Conservation (phyloP, 805 yeast genomes). For the Saccharomyces jurei region DNA sequence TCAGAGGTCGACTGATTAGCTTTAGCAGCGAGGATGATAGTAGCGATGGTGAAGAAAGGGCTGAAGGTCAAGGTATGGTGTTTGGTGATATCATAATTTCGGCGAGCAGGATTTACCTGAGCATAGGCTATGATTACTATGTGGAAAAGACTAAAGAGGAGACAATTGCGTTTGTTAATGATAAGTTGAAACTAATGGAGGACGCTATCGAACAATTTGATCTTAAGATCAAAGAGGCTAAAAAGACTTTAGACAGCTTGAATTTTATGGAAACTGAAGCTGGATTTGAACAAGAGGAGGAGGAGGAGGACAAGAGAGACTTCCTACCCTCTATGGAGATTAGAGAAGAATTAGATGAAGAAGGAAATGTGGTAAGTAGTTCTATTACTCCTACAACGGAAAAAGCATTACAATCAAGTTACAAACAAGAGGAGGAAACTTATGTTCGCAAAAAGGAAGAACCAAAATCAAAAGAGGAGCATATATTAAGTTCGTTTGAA, state of each 20-base stretch:
- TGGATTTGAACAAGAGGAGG: conserved; percentile 1
- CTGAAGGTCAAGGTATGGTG: conserved; percentile 16
- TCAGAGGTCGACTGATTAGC: conserved; percentile 10
- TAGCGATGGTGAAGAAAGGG: conserved; percentile 4
- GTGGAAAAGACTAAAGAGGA: conserved; percentile 22
- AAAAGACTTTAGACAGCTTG: conserved; percentile 26
- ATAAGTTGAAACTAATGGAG: conserved; percentile 23
- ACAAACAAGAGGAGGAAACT: neutral
- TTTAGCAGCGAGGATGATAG: conserved; percentile 3
- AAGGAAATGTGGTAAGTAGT: conserved; percentile 57
- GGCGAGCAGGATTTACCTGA: conserved; percentile 17
- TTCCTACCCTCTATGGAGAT: conserved; percentile 72
- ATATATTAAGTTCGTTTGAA: conserved; percentile 5
- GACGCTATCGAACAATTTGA: conserved; percentile 37
- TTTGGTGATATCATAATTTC: conserved; percentile 28
- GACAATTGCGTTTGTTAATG: conserved; percentile 18
- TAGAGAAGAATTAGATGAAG: conserved; percentile 74
- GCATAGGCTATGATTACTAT: conserved; percentile 29
- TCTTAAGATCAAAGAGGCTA: conserved; percentile 35
- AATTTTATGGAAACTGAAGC: conserved; percentile 5
- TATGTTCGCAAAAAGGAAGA: neutral
- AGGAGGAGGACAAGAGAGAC: conserved; percentile 12
- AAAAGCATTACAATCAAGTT: neutral
- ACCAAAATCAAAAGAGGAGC: conserved; percentile 6
- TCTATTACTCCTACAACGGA: conserved; percentile 35